Evolutionary conservation across 257 asterid genomes (phyloP).

Genomic region (Marsdenia floribunda): DNA sequence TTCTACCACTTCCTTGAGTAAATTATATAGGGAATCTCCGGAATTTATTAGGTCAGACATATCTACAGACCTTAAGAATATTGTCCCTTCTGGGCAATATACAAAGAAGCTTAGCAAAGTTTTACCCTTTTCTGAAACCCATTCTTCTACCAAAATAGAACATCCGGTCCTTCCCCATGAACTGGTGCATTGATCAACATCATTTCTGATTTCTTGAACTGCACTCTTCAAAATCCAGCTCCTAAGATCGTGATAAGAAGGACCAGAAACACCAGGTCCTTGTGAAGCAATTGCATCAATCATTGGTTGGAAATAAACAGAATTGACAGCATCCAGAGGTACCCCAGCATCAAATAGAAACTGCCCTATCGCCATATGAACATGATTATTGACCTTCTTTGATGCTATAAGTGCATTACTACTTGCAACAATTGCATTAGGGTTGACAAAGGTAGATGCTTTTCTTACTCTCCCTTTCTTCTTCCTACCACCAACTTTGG

Average conservation of each 20-base stretch:
- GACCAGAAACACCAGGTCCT: slow-evolving; percentile 50
- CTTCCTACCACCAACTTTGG: slow-evolving; percentile 45
- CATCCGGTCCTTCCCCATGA: slow-evolving; percentile 81
- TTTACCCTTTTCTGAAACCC: slow-evolving; percentile 56
- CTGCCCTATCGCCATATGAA: slow-evolving; percentile 79
- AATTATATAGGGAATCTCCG: slow-evolving; percentile 49
- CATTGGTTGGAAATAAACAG: slow-evolving; percentile 84
- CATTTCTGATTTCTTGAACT: slow-evolving; percentile 63
- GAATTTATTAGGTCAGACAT: slow-evolving; percentile 51
- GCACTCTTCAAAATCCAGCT: slow-evolving; percentile 62
- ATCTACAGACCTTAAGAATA: slow-evolving; percentile 69
- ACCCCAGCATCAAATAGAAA: slow-evolving; percentile 75
- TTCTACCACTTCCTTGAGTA: slow-evolving; percentile 72
- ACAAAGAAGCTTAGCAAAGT: slow-evolving; percentile 48
- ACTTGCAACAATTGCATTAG: slow-evolving; percentile 28
- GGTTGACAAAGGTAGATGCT: slow-evolving; percentile 34
- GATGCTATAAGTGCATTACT: slow-evolving; percentile 28
- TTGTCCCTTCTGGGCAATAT: slow-evolving; percentile 63
- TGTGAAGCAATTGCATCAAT: slow-evolving; percentile 75
- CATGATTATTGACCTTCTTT: slow-evolving; percentile 45
- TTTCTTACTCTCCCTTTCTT: slow-evolving; percentile 76
- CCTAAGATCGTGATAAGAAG: slow-evolving; percentile 75
- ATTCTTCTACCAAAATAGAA: slow-evolving; percentile 71
- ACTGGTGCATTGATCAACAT: slow-evolving; percentile 46
- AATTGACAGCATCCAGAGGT: slow-evolving; percentile 64